These are phyloP conservation scores for Septoria linicola DNA, from an alignment of 2,329 filamentous ascomycete genomes.

Conservation along the genomic window DNA sequence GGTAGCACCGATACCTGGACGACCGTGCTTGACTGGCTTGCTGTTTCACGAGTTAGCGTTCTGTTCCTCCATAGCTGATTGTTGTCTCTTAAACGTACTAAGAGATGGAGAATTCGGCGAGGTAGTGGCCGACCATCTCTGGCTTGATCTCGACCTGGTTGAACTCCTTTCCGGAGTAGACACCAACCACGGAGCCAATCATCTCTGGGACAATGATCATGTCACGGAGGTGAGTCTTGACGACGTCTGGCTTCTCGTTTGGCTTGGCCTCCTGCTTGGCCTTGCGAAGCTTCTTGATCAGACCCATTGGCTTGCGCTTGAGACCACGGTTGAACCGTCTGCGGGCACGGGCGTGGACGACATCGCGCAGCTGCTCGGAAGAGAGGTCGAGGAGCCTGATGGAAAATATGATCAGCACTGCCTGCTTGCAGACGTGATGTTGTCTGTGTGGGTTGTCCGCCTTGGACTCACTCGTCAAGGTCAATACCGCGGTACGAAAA, in stretches of 20 bases:
- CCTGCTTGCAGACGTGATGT: neutral
- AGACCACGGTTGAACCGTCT: conserved; percentile 99
- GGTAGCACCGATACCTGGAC: conserved; percentile 99
- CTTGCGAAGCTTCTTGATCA: conserved; percentile 99
- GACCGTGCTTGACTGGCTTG: conserved; percentile 99
- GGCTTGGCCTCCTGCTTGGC: conserved; percentile 98
- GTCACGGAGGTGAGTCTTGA: conserved; percentile 99
- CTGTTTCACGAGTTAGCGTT: conserved; percentile 60
- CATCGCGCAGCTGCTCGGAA: conserved; percentile 97
- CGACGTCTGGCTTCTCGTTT: conserved; percentile 99
- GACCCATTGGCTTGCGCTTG: conserved; percentile 99
- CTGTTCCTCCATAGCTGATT: too few relatives aligned
- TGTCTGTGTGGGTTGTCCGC: conserved; percentile 10
- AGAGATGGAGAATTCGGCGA: conserved; percentile 99
- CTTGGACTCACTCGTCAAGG: conserved; percentile 85
- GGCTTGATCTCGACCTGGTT: conserved; percentile 99
- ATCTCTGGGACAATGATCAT: conserved; percentile 99
- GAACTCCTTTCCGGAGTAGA: conserved; percentile 99
- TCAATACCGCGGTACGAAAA: conserved; percentile 99
- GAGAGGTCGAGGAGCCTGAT: conserved; percentile 93
- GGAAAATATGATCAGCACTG: conserved; percentile 16
- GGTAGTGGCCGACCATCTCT: conserved; percentile 99
- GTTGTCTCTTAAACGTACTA: conserved; percentile 94
- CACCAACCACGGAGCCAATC: conserved; percentile 97
- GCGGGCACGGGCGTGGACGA: conserved; percentile 97